Evolutionary conservation across 1,284 basidiomycete species (phyloP).

Genomic region (Ceratobasidium sp.): DNA sequence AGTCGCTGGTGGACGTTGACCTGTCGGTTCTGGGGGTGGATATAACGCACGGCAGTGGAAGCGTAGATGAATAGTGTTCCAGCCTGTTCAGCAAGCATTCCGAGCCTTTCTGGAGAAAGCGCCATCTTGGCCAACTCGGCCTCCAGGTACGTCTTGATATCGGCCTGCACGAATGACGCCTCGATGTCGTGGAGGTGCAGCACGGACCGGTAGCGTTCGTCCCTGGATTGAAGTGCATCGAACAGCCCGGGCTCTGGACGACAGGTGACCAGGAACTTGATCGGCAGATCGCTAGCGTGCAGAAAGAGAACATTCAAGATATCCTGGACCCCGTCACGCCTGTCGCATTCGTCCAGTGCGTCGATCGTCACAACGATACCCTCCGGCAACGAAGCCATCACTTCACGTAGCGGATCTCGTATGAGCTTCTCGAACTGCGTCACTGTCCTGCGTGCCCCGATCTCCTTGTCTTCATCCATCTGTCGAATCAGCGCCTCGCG

Average conservation of each 20-base stretch:
- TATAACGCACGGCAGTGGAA: constrained; percentile 2
- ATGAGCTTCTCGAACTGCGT: not conserved
- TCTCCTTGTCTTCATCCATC: no score
- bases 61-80: constrained; percentile 16
- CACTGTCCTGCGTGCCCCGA: no score
- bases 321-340: not conserved
- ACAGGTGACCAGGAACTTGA: constrained; percentile 1
- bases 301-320: not conserved
- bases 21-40: not conserved
- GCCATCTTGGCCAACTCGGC: not conserved
- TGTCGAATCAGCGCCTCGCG: no score
- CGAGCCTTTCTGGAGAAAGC: not conserved
- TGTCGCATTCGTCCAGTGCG: not conserved
- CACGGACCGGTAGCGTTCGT: not conserved
- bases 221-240: not conserved
- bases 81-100: not conserved
- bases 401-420: not conserved
- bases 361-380: not conserved
- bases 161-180: not conserved
- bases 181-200: constrained; percentile 18
- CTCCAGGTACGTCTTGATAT: not conserved
- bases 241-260: not conserved
- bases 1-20: not conserved
- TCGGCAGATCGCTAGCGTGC: not conserved
- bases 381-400: not conserved